These are phyloP conservation scores for Fusarium nodosum DNA, from an alignment of 2,329 filamentous ascomycete species.

Conservation along the genomic window DNA sequence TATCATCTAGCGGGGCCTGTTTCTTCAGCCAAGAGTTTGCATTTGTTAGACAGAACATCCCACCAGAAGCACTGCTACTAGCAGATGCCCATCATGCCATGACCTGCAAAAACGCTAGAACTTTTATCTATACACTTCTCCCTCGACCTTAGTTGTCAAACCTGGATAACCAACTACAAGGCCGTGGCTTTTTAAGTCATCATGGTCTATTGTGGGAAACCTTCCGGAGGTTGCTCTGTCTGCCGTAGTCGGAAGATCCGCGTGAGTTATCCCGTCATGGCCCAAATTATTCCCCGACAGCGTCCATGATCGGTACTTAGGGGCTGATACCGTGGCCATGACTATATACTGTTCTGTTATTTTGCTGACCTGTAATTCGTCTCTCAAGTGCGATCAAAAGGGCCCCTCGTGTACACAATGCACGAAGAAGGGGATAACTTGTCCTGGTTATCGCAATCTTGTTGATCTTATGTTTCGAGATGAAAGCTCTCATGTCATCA, in stretches of 20 bases:
- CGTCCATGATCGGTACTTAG: neutral
- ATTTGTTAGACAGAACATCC: neutral
- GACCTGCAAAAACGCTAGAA: constrained; percentile 33
- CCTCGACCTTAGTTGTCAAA: constrained; percentile 10
- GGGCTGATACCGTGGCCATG: constrained; percentile 6
- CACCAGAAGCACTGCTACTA: constrained; percentile 2
- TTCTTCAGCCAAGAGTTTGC: constrained; percentile 13
- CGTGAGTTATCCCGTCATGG: constrained; percentile 56
- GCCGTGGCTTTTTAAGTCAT: constrained; percentile 15
- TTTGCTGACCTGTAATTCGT: constrained; percentile 21
- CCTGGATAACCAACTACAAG: constrained; percentile 10
- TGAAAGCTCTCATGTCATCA: constrained; percentile 68
- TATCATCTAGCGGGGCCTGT: constrained; percentile 1
- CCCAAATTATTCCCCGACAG: constrained; percentile 5
- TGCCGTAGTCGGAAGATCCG: constrained; percentile 69
- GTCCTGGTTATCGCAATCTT: constrained; percentile 68
- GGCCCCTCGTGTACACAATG: constrained; percentile 68
- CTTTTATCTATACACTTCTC: constrained; percentile 4
- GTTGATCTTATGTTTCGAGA: constrained; percentile 71
- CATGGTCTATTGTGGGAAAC: constrained; percentile 72
- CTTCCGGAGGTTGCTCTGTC: constrained; percentile 68
- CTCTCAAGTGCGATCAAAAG: constrained; percentile 65
- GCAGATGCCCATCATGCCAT: constrained; percentile 41
- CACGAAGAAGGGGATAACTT: constrained; percentile 64
- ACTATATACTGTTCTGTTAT: constrained; percentile 1